These are phyloP conservation scores for Pterocarpus macrocarpus DNA, from an alignment of 306 rosid genomes.

Conservation along the genomic window DNA sequence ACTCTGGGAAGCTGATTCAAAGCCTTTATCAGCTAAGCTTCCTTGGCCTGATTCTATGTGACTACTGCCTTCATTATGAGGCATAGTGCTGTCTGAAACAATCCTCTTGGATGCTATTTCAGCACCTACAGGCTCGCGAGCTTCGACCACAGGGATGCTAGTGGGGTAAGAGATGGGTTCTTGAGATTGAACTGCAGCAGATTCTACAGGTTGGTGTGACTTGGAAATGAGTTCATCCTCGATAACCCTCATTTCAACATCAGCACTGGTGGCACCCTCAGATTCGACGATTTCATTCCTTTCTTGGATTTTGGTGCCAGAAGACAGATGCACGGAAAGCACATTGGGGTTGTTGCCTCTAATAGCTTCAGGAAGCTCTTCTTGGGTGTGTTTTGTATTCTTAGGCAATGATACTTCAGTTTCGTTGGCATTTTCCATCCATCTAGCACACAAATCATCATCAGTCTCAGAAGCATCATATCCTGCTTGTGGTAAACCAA, in stretches of 20 bases:
- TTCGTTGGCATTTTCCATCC: constrained; percentile 60
- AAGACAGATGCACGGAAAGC: constrained; percentile 33
- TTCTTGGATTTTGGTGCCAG: constrained; percentile 45
- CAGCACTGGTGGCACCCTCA: constrained; percentile 37
- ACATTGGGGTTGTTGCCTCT: constrained; percentile 39
- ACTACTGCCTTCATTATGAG: constrained; percentile 50
- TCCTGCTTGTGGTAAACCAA: constrained; percentile 48
- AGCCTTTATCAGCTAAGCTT: constrained; percentile 22
- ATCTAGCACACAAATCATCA: constrained; percentile 55
- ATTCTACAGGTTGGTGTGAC: constrained; percentile 43
- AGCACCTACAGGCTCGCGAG: constrained; percentile 34
- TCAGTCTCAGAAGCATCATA: constrained; percentile 48
- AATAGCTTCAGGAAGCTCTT: constrained; percentile 47
- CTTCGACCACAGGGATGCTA: constrained; percentile 35
- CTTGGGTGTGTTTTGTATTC: constrained; percentile 17
- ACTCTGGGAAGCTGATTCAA: constrained; percentile 38
- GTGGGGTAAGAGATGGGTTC: constrained; percentile 41
- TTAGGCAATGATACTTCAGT: constrained; percentile 49
- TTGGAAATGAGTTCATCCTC: constrained; percentile 48
- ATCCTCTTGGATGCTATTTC: constrained; percentile 39
- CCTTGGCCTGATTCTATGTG: constrained; percentile 38
- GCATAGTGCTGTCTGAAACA: constrained; percentile 35
- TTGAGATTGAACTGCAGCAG: constrained; percentile 29
- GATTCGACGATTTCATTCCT: constrained; percentile 38
- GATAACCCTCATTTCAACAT: constrained; percentile 49